Percentiles rank a stretch among this genome's conserved stretches.
These are phyloP conservation scores for Collybia nuda DNA, from an alignment of 768 basidiomycete genomes.

Conservation along the genomic window DNA sequence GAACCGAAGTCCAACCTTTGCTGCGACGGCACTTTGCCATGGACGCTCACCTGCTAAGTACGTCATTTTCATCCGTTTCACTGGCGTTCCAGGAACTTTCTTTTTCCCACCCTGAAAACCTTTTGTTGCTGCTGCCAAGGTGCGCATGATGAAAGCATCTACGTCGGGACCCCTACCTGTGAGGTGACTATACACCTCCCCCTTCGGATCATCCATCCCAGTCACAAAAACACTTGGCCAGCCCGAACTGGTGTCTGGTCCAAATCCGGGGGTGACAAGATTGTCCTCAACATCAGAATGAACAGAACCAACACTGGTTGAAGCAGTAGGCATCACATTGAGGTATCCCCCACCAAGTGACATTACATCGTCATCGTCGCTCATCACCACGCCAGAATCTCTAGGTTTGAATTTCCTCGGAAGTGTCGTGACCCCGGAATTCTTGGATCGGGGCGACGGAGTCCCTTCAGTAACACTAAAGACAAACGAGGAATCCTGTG, in stretches of 20 bases:
- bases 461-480: conserved; percentile 56
- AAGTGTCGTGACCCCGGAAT: conserved; percentile 31
- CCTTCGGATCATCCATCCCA: conserved; percentile 38
- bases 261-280: conserved; percentile 67
- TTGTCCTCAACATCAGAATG: conserved; percentile 60
- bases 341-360: conserved; percentile 19
- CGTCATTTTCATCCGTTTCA: conserved; percentile 70
- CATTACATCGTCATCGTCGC: conserved; percentile 52
- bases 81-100: conserved; percentile 76
- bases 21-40: conserved; percentile 80
- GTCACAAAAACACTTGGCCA: conserved; percentile 59
- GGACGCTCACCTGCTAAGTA: conserved; percentile 59
- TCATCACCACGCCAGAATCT: conserved; percentile 64
- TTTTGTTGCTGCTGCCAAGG: conserved; percentile 60
- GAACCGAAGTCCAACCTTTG: conserved; percentile 58
- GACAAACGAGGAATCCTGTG: conserved; percentile 50
- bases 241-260: conserved; percentile 51
- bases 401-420: conserved; percentile 71
- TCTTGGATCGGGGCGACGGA: conserved; percentile 52
- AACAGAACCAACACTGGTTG: conserved; percentile 63
- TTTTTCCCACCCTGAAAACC: conserved; percentile 45
- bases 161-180: conserved; percentile 39
- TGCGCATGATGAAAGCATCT: conserved; percentile 72
- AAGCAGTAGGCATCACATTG: conserved; percentile 52
- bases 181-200: background rate